phyloP scores from a whole-genome alignment of 495 filamentous ascomycete genomes.

The Cenococcum geophilum region DNA sequence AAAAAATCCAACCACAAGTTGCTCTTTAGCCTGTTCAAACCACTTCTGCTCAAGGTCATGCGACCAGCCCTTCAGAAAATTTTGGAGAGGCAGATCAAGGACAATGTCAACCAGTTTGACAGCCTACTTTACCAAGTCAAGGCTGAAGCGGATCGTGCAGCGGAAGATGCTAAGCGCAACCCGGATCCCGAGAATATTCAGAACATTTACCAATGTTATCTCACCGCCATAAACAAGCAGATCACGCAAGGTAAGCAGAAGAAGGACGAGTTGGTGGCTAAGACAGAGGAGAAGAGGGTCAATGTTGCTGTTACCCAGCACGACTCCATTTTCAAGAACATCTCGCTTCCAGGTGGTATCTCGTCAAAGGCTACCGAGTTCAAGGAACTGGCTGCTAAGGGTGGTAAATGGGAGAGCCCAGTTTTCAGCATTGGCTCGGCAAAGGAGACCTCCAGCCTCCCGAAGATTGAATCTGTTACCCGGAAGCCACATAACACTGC shows the following conservation, averaged over 20 bases:
- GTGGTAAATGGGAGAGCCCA: constrained; percentile 90
- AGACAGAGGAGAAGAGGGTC: constrained; percentile 66
- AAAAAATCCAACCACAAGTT: constrained; percentile 92
- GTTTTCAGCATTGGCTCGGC: constrained; percentile 88
- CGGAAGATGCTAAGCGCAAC: constrained; percentile 54
- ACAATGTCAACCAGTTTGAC: constrained; percentile 68
- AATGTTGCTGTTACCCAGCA: constrained; percentile 84
- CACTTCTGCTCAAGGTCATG: constrained; percentile 74
- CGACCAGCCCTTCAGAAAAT: constrained; percentile 80
- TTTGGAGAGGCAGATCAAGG: constrained; percentile 78
- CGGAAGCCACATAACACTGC: constrained; percentile 53
- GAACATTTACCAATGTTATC: constrained; percentile 84
- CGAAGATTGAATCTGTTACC: constrained; percentile 53
- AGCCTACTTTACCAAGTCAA: constrained; percentile 66
- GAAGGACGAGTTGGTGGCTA: constrained; percentile 46
- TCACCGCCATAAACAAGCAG: constrained; percentile 65
- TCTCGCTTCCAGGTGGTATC: constrained; percentile 84
- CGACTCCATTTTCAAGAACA: constrained; percentile 82
- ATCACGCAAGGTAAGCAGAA: constrained; percentile 68
- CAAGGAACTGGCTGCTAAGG: constrained; percentile 77
- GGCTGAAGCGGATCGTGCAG: constrained; percentile 69
- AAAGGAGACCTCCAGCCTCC: constrained; percentile 62
- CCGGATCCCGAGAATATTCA: constrained; percentile 66
- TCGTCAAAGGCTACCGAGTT: constrained; percentile 93
- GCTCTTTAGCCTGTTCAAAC: constrained; percentile 83